Percentiles rank a stretch among this genome's conserved stretches.
These are phyloP conservation scores for Glarea lozoyensis DNA, from an alignment of 495 filamentous ascomycete genomes.

Conservation along the genomic window DNA sequence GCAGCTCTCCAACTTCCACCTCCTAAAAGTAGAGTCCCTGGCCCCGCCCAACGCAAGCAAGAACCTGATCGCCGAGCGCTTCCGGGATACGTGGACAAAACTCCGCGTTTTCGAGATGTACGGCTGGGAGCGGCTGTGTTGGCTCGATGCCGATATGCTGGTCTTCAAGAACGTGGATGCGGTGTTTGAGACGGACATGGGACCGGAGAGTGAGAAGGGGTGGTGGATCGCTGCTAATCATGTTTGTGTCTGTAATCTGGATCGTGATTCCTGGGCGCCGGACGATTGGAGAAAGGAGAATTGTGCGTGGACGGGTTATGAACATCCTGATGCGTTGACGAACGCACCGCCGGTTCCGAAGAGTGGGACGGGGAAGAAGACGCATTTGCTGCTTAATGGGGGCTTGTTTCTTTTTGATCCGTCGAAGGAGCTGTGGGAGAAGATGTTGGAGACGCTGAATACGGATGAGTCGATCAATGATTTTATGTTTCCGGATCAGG, in stretches of 20 bases:
- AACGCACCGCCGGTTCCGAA: constrained; percentile 17
- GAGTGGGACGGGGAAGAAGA: constrained; percentile 10
- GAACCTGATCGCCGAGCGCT: constrained; percentile 34
- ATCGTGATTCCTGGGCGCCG: constrained; percentile 37
- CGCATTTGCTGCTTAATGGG: constrained; percentile 31
- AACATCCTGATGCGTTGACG: constrained; percentile 24
- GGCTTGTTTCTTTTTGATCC: constrained; percentile 32
- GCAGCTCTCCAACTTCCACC: constrained; percentile 24
- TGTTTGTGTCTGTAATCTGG: constrained; percentile 44
- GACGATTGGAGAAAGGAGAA: constrained; percentile 36
- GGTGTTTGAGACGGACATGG: constrained; percentile 29
- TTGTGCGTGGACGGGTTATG: constrained; percentile 37
- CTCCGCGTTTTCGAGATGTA: constrained; percentile 38
- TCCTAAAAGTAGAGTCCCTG: constrained; percentile 27
- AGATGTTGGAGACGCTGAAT: constrained; percentile 31
- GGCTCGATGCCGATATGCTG: constrained; percentile 45
- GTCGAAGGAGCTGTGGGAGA: constrained; percentile 24
- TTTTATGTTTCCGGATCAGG: constrained; percentile 44
- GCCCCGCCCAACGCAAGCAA: constrained; percentile 15
- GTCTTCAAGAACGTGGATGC: constrained; percentile 35
- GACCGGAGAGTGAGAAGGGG: constrained; percentile 13
- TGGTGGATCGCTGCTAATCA: constrained; percentile 41
- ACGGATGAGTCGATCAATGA: constrained; percentile 24
- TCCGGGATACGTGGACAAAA: constrained; percentile 48
- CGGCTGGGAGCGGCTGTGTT: constrained; percentile 30